Evolutionary conservation across 2,329 filamentous ascomycete genomes (phyloP).

Genomic region (Metarhizium rileyi): DNA sequence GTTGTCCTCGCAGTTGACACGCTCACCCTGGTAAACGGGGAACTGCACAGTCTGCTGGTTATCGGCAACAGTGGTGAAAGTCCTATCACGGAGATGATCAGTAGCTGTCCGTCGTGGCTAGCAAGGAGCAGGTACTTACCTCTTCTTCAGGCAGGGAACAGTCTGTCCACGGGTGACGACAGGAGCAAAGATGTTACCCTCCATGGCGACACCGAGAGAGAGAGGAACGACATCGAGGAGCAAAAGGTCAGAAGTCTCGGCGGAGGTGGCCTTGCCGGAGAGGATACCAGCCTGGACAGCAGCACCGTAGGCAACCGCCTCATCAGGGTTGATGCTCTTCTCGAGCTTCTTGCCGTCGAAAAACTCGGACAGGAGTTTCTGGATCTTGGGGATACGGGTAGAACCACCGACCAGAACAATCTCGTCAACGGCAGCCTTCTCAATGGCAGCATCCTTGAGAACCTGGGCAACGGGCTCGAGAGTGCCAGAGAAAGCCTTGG

Average conservation of each 20-base stretch:
- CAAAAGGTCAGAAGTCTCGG: conserved; percentile 88
- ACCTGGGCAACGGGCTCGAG: conserved; percentile 94
- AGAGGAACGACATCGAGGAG: conserved; percentile 94
- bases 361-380: conserved; percentile 98
- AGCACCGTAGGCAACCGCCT: conserved; percentile 97
- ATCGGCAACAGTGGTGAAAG: conserved; percentile 79
- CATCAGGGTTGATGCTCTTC: conserved; percentile 99
- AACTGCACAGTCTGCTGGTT: conserved; percentile 65
- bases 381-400: conserved; percentile 96
- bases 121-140: conserved; percentile 15
- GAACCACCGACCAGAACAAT: conserved; percentile 98
- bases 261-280: conserved; percentile 92
- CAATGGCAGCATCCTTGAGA: conserved; percentile 79
- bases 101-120: not conserved
- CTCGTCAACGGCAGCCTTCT: conserved; percentile 91
- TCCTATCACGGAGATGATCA: conserved; percentile 23
- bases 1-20: conserved; percentile 97
- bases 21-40: conserved; percentile 91
- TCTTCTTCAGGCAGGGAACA: conserved; percentile 67
- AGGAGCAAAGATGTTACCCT: conserved; percentile 96
- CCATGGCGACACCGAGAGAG: conserved; percentile 97
- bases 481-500: conserved; percentile 87
- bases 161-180: conserved; percentile 61
- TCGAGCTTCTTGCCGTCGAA: conserved; percentile 99
- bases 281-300: conserved; percentile 98